Conservation (phyloP, 2,329 filamentous ascomycete genomes). For the Colletotrichum viniferum region DNA sequence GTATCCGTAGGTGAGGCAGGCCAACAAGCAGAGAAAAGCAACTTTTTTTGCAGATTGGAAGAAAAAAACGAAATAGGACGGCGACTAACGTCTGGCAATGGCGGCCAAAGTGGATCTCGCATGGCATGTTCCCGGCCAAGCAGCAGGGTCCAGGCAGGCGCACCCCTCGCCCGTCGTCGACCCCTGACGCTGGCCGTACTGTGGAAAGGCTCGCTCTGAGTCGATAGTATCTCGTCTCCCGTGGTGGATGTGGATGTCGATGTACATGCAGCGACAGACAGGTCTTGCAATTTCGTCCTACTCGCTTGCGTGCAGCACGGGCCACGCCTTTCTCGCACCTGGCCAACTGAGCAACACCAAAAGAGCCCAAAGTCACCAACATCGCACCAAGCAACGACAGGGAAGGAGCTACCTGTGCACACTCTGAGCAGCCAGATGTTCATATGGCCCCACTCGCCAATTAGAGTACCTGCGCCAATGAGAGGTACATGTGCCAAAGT, state of each 20-base stretch:
- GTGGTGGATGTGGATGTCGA: not conserved
- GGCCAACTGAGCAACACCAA: conserved; percentile 6
- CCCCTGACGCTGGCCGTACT: conserved; percentile 6
- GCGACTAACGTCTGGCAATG: conserved; percentile 17
- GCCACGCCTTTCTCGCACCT: not conserved
- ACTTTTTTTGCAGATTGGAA: not conserved
- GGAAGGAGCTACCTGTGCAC: conserved; percentile 9
- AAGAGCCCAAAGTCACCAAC: not conserved
- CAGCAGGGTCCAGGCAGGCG: conserved; percentile 12
- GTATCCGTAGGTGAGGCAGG: not conserved
- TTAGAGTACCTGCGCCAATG: not conserved
- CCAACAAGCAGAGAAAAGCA: not conserved
- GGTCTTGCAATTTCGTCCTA: conserved; percentile 23
- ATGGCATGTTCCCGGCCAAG: conserved; percentile 16
- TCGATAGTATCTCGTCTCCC: not conserved
- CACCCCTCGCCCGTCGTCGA: not conserved
- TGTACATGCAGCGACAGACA: conserved; percentile 8
- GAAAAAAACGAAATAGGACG: not conserved
- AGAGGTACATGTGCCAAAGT: not conserved
- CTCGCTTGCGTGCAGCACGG: conserved; percentile 17
- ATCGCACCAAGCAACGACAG: not conserved
- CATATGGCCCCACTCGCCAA: not conserved
- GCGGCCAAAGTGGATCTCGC: not conserved
- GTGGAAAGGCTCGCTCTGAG: conserved; percentile 14
- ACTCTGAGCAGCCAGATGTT: not conserved